Base-by-base conservation (phyloP, 1,284 basidiomycete species). In the Coriolopsis trogii region DNA sequence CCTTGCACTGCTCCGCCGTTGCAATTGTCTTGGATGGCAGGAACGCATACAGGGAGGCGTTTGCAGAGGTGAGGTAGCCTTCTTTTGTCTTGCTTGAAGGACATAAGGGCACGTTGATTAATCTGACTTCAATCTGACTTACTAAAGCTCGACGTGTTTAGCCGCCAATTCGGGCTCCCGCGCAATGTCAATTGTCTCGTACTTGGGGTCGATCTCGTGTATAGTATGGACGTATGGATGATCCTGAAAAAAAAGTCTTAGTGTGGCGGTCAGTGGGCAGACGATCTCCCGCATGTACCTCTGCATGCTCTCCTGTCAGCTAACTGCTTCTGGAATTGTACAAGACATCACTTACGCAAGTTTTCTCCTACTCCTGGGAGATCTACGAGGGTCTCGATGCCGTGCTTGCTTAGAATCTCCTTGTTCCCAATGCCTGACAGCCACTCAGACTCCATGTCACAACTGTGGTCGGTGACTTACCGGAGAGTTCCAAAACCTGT, bases 351-450 rank as follows among this genome's bases (percentile, higher is more conserved):
- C 77, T 80, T 79, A 63, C 76, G 73, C 42, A 78, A 80, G 21
- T 76, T 70, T 53, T 81, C 77, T 9, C 84, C 84, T 0, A 86
- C 84, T 4, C 82, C 81, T 5, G 78, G 76, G 3, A 84, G 65
- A 39, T 82, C 73, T 7, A 82, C 73, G 15, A 76, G 28, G 5
- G 70, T 63, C 12, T 58, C 31, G 20, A 85, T 66, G 1, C 72
- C 72, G 36, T 70, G 61, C 37, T 71, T 67, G 29, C 72, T 61
- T 10, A 85, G 65, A 6, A 81, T 58, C 0, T 69, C 63, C 16
- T 63, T 56, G 29, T 51, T 53, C 10, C 63, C 64, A 8, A 66
- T 63, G 12, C 64, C 64, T 61, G 15, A 15, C 15, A 34, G 15
- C 15, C 6, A 13, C 10, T 13, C 7, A 12, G 31, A 9, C 15